Conservation (phyloP, 208 protist species). For the Borovskyia barvae region DNA sequence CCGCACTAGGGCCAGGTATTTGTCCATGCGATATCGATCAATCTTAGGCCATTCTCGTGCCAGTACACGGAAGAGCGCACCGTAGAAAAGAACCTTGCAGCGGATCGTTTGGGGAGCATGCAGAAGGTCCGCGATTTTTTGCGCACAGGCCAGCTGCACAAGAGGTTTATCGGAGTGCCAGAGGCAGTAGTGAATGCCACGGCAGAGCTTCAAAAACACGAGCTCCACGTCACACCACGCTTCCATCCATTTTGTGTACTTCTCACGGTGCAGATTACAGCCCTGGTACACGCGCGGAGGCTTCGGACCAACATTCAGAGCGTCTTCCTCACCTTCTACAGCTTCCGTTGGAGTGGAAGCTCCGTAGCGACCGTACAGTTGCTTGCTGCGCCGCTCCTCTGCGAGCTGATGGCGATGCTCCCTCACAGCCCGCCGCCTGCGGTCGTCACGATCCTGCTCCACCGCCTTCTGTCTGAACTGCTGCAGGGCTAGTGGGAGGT, state of each 20-base stretch:
- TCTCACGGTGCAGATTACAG: conserved; percentile 31
- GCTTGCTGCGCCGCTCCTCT: conserved; percentile 33
- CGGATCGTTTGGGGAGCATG: conserved; percentile 39
- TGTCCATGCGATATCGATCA: conserved; percentile 89
- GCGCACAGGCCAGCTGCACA: conserved; percentile 84
- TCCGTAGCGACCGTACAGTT: conserved; percentile 37
- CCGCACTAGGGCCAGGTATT: conserved; percentile 87
- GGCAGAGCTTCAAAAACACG: conserved; percentile 83
- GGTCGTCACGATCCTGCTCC: conserved; percentile 28
- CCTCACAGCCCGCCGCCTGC: conserved; percentile 32
- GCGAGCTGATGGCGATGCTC: conserved; percentile 28
- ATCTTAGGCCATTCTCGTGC: conserved; percentile 87
- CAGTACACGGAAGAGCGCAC: conserved; percentile 74
- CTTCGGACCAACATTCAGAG: conserved; percentile 13
- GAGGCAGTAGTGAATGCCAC: conserved; percentile 86
- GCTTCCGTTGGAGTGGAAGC: conserved; percentile 5
- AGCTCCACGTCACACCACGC: conserved; percentile 78
- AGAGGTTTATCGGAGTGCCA: conserved; percentile 93
- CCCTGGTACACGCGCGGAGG: conserved; percentile 31
- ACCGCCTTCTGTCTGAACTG: conserved; percentile 34
- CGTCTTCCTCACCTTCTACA: conserved; percentile 20
- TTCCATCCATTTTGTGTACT: conserved; percentile 61
- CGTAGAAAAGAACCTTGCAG: conserved; percentile 64
- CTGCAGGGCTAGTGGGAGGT: conserved; percentile 43
- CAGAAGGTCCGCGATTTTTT: conserved; percentile 68